These are phyloP conservation scores for Tricholoma flavovirens DNA, from an alignment of 768 basidiomycete species.

Conservation along the genomic window DNA sequence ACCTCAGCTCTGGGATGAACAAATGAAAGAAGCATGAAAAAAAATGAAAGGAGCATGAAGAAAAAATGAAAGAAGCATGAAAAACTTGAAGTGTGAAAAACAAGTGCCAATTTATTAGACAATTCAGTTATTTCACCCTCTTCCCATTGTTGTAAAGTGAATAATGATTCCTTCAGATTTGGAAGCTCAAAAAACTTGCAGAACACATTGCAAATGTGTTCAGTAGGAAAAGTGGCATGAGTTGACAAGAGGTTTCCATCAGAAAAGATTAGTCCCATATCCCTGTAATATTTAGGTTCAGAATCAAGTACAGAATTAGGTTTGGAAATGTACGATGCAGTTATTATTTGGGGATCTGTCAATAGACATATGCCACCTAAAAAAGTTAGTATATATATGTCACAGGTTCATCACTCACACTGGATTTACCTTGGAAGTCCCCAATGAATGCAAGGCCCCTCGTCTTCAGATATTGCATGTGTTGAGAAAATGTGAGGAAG, in stretches of 20 bases:
- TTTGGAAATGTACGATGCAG: neutral
- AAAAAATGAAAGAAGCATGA: neutral
- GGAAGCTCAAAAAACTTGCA: neutral
- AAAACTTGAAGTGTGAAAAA: neutral
- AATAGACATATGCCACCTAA: neutral
- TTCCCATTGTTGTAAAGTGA: neutral
- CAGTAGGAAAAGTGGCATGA: neutral
- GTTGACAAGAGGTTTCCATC: neutral
- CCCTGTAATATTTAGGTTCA: neutral
- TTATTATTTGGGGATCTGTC: neutral
- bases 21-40: neutral
- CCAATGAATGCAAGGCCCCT: neutral
- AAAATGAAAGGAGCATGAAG: neutral
- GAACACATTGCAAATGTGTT: no score
- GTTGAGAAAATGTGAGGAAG: neutral
- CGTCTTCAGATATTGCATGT: neutral
- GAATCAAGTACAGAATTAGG: neutral
- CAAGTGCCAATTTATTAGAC: neutral
- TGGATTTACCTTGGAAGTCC: neutral
- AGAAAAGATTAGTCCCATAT: neutral
- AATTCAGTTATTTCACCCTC: neutral
- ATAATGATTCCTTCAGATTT: neutral
- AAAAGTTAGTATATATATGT: neutral
- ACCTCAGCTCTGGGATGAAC: no score
- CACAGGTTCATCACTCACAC: neutral